Percentiles rank a stretch among this genome's conserved stretches.
phyloP scores from a whole-genome alignment of 2,329 filamentous ascomycete genomes.

The Botryosphaeria dothidea region DNA sequence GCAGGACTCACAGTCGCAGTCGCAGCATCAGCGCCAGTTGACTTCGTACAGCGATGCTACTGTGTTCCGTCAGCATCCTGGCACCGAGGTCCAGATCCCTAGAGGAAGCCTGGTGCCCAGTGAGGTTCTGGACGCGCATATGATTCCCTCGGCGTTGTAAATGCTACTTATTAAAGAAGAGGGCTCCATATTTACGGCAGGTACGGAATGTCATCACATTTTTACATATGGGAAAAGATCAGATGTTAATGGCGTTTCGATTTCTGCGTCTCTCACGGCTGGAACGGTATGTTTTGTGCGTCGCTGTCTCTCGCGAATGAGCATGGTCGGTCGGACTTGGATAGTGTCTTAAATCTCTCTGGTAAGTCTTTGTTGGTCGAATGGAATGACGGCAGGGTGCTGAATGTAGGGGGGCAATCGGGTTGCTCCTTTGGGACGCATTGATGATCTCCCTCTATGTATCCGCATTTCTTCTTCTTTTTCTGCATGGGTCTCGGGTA shows the following conservation, averaged over 20 bases:
- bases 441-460: neutral
- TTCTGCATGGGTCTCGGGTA: neutral
- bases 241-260: neutral
- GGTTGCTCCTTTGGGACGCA: neutral
- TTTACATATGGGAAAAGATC: neutral
- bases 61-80: constrained; percentile 42
- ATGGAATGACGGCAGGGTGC: neutral
- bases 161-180: too few species aligned
- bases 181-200: neutral
- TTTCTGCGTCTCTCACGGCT: neutral
- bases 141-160: constrained; percentile 24
- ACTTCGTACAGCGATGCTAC: constrained; percentile 28
- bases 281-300: neutral
- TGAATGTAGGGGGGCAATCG: neutral
- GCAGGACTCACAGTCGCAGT: neutral
- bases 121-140: constrained; percentile 37
- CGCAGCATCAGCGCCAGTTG: neutral
- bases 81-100: constrained; percentile 41
- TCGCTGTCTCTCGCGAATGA: neutral
- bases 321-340: too few species aligned
- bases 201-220: neutral
- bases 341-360: too few species aligned
- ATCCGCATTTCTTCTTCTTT: neutral
- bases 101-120: constrained; percentile 38
- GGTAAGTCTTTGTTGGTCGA: too few species aligned